Evolutionary conservation across 2,329 filamentous ascomycete genomes (phyloP).

Genomic region (Aspergillus aculeatus): DNA sequence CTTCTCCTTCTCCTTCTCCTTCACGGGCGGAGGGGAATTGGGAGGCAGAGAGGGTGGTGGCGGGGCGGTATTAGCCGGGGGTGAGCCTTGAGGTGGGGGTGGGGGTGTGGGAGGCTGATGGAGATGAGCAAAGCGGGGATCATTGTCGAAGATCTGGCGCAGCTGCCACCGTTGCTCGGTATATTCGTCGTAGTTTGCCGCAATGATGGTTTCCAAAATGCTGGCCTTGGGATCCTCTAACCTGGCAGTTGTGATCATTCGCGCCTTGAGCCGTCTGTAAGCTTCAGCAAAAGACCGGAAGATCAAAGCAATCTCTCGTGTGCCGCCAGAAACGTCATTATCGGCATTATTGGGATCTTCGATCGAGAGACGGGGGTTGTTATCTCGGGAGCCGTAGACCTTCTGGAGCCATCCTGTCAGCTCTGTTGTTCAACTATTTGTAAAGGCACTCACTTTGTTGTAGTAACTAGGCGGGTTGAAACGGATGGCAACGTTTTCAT

Average conservation of each 20-base stretch:
- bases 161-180: slow-evolving; percentile 66
- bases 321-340: slow-evolving; percentile 91
- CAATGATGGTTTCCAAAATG: slow-evolving; percentile 70
- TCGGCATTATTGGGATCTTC: slow-evolving; percentile 82
- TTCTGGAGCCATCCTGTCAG: slow-evolving; percentile 11
- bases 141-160: slow-evolving; percentile 50
- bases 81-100: slow-evolving; percentile 23
- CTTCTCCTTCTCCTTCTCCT: slow-evolving; percentile 22
- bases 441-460: slow-evolving; percentile 61
- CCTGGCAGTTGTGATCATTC: slow-evolving; percentile 48
- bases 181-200: slow-evolving; percentile 77
- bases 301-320: slow-evolving; percentile 67
- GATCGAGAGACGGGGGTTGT: slow-evolving; percentile 72
- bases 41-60: slow-evolving; percentile 26
- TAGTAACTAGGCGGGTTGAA: slow-evolving; percentile 73
- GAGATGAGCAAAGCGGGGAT: slow-evolving; percentile 35
- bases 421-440: slow-evolving; percentile 9
- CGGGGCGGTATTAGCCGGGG: slow-evolving; percentile 17
- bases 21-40: slow-evolving; percentile 13
- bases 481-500: slow-evolving; percentile 67
- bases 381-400: slow-evolving; percentile 55
- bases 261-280: slow-evolving; percentile 55
- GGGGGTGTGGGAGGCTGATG: slow-evolving; percentile 27
- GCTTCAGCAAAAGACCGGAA: slow-evolving; percentile 68
- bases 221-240: slow-evolving; percentile 41